Percentiles rank a stretch among this genome's conserved stretches.
Evolutionary conservation across 2,329 filamentous ascomycete species (phyloP).

Genomic region (Ascochyta pisi): DNA sequence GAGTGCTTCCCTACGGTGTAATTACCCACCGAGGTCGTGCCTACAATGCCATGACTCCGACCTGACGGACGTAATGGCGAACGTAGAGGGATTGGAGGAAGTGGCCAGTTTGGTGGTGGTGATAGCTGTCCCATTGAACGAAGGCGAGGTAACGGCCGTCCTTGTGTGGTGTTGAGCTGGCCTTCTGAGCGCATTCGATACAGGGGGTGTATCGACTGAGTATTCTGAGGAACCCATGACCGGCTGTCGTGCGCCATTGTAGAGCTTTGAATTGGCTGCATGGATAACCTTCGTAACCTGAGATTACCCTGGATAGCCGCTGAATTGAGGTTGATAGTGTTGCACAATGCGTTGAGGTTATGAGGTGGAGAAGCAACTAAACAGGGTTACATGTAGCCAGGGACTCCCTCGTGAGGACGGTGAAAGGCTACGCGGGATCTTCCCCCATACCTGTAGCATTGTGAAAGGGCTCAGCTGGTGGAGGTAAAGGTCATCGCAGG

Average conservation of each 20-base stretch:
- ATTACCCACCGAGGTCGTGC: neutral
- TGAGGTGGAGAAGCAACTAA: too few species aligned
- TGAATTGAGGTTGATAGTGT: neutral
- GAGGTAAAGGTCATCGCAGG: too few species aligned
- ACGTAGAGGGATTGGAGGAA: conserved; percentile 3
- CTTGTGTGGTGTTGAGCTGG: neutral
- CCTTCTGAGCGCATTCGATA: conserved; percentile 4
- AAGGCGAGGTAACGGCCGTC: neutral
- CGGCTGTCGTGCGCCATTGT: neutral
- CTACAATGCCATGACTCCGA: neutral
- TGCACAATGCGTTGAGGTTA: neutral
- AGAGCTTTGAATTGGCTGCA: neutral
- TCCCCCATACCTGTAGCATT: too few species aligned
- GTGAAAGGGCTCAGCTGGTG: too few species aligned
- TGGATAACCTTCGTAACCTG: neutral
- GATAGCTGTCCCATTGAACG: conserved; percentile 3
- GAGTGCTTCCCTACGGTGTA: neutral
- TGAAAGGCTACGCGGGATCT: neutral
- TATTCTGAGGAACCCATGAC: neutral
- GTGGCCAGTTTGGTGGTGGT: neutral
- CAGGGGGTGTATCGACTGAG: neutral
- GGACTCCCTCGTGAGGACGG: neutral
- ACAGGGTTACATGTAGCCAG: neutral
- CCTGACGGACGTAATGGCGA: neutral
- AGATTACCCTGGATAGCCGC: too few species aligned